phyloP scores from a whole-genome alignment of 1,284 basidiomycete genomes.

The Leccinum pachyderme region DNA sequence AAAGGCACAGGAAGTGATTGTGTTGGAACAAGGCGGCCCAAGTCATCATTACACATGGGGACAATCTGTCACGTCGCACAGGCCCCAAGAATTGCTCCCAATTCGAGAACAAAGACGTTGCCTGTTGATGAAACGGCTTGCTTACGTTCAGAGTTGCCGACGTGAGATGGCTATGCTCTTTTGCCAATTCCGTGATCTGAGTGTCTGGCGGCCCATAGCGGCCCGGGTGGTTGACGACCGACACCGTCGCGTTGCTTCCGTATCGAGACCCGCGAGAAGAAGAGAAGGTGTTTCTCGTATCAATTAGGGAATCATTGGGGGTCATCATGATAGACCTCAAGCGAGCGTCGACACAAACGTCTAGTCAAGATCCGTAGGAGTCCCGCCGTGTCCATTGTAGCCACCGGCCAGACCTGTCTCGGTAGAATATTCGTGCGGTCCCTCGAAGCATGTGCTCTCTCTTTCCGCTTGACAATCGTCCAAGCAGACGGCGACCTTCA shows the following conservation, averaged over 20 bases:
- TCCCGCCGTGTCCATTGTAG: background rate
- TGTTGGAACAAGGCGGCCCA: background rate
- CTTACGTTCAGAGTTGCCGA: background rate
- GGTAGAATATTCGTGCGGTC: background rate
- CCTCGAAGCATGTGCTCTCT: background rate
- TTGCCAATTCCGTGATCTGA: background rate
- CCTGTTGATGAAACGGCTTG: background rate
- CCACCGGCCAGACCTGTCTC: background rate
- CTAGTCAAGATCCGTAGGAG: background rate
- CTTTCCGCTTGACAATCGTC: background rate
- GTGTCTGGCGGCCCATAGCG: background rate
- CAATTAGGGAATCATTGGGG: background rate
- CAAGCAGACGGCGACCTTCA: background rate
- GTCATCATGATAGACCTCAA: background rate
- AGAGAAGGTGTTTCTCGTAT: background rate
- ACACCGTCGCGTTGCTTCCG: background rate
- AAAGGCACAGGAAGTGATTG: background rate
- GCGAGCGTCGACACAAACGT: too few relatives aligned
- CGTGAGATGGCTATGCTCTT: background rate
- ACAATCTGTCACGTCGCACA: background rate
- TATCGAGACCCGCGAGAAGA: background rate
- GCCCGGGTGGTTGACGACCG: background rate
- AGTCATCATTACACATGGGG: background rate
- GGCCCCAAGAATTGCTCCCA: background rate
- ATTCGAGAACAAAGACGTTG: background rate